Evolutionary conservation across 768 basidiomycete genomes (phyloP).

Genomic region (Cystofilobasidium bisporidii): DNA sequence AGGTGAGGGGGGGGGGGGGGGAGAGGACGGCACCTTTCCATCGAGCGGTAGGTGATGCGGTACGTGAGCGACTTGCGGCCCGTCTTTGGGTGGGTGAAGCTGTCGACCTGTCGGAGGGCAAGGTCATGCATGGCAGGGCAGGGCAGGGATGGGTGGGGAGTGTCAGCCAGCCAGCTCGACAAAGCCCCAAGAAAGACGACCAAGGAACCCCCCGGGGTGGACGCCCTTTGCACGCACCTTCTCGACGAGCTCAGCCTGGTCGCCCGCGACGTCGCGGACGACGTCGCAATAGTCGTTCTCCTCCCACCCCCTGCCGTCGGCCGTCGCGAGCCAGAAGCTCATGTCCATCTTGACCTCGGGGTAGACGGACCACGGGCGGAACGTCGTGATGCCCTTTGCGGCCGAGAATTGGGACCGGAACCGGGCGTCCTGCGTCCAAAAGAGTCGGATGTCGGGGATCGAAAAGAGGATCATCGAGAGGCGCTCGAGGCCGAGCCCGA

Average conservation of each 20-base stretch:
- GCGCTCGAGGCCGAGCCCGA: constrained; percentile 90
- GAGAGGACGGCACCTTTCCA: constrained; percentile 60
- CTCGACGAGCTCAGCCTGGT: constrained; percentile 81
- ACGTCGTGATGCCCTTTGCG: constrained; percentile 57
- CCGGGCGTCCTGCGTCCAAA: constrained; percentile 84
- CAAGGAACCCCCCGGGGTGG: not conserved
- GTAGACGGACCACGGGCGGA: constrained; percentile 85
- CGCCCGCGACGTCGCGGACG: constrained; percentile 83
- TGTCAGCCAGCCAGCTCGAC: too few relatives aligned
- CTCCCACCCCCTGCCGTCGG: constrained; percentile 34
- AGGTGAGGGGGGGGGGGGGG: not conserved
- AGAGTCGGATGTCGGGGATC: constrained; percentile 94
- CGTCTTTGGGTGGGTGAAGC: constrained; percentile 82
- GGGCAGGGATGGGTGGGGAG: not conserved
- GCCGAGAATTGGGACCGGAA: constrained; percentile 74
- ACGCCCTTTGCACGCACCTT: constrained; percentile 60
- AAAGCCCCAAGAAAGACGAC: too few relatives aligned
- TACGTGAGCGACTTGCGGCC: constrained; percentile 70
- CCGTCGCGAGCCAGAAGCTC: constrained; percentile 72
- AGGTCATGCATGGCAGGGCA: not conserved
- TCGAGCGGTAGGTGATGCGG: constrained; percentile 86
- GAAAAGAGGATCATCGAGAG: constrained; percentile 96
- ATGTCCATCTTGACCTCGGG: constrained; percentile 89
- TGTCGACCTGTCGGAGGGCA: constrained; percentile 60
- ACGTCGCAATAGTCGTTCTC: constrained; percentile 97